These are phyloP conservation scores for Solanum gandarillasii DNA, from an alignment of 257 asterid genomes.

Conservation along the genomic window DNA sequence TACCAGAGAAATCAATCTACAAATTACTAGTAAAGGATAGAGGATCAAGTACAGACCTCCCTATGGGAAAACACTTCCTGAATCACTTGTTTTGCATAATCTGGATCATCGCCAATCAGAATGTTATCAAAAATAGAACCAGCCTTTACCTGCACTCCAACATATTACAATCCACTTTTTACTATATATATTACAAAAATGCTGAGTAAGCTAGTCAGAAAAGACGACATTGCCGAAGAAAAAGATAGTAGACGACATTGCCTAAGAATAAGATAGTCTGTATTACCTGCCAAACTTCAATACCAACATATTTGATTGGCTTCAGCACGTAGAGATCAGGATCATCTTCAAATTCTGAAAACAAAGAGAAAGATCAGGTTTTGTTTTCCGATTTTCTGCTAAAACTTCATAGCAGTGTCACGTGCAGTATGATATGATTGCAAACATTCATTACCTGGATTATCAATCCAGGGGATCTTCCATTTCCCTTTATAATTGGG, in stretches of 20 bases:
- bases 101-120: constrained; percentile 14
- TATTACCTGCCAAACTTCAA: constrained; percentile 23
- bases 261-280: background rate
- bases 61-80: constrained; percentile 11
- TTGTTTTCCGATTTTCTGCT: background rate
- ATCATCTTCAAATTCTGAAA: constrained; percentile 19
- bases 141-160: constrained; percentile 14
- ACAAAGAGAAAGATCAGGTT: background rate
- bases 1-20: background rate
- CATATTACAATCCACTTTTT: background rate
- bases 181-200: background rate
- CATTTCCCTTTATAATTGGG: constrained; percentile 22
- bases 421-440: background rate
- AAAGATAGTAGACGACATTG: background rate
- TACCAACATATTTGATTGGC: constrained; percentile 15
- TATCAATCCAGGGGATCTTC: constrained; percentile 17
- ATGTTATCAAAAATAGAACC: constrained; percentile 18
- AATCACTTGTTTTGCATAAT: constrained; percentile 12
- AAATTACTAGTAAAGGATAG: background rate
- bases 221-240: background rate
- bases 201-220: background rate
- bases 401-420: background rate
- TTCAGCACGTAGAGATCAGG: constrained; percentile 15
- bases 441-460: constrained; percentile 11
- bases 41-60: background rate